phyloP scores from a whole-genome alignment of 1,139 yeast species.

The Candida sp. region DNA sequence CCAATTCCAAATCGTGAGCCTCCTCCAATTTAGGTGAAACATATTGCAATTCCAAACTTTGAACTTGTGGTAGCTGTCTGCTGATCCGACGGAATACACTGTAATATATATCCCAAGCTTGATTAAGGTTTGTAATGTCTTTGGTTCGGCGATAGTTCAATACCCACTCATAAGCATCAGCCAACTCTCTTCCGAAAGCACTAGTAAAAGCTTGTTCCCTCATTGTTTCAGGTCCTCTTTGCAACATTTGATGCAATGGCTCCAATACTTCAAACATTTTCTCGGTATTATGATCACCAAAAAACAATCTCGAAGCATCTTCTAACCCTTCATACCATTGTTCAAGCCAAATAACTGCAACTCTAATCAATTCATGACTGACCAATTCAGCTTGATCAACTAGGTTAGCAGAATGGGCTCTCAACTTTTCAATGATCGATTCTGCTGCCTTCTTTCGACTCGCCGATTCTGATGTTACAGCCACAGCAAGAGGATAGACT shows the following conservation, averaged over 20 bases:
- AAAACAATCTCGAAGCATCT: constrained; percentile 91
- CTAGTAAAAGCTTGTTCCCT: constrained; percentile 92
- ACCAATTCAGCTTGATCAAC: constrained; percentile 94
- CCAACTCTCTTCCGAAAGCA: constrained; percentile 89
- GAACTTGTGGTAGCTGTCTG: constrained; percentile 84
- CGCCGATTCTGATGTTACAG: constrained; percentile 89
- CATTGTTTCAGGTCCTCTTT: constrained; percentile 87
- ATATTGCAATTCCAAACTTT: constrained; percentile 83
- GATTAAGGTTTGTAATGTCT: constrained; percentile 86
- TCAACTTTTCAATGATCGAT: constrained; percentile 88
- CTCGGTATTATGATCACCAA: constrained; percentile 92
- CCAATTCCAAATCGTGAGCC: constrained; percentile 78
- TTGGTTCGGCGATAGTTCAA: constrained; percentile 78
- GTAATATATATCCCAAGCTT: constrained; percentile 97
- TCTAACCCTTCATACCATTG: constrained; percentile 98
- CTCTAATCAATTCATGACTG: constrained; percentile 90
- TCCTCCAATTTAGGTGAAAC: constrained; percentile 88
- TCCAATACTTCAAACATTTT: constrained; percentile 91
- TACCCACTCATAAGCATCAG: constrained; percentile 94
- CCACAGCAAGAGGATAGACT: constrained; percentile 93
- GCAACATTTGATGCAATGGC: constrained; percentile 81
- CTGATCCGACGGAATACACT: constrained; percentile 90
- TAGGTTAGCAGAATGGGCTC: constrained; percentile 76
- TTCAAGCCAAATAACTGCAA: constrained; percentile 97
- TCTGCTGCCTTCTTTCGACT: constrained; percentile 90